Conservation (phyloP, 257 asterid genomes). For the Nicotiana attenuata region DNA sequence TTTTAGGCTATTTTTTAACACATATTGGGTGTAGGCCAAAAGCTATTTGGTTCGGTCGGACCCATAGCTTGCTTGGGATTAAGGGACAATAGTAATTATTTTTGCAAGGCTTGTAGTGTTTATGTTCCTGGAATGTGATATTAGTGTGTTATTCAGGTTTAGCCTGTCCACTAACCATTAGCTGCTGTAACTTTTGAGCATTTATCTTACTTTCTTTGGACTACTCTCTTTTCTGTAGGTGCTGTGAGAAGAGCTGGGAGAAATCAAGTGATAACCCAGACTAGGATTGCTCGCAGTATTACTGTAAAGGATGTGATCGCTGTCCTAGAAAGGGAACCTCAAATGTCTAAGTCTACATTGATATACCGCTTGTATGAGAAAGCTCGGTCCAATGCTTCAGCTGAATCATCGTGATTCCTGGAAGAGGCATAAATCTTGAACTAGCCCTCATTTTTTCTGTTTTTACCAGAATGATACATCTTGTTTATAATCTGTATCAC, state of each 20-base stretch:
- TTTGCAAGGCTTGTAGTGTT: neutral
- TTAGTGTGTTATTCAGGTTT: neutral
- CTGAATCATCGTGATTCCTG: constrained; percentile 22
- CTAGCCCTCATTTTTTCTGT: neutral
- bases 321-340: constrained; percentile 90
- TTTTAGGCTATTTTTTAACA: too few relatives aligned
- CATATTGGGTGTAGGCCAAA: too few relatives aligned
- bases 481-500: neutral
- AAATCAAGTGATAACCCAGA: constrained; percentile 46
- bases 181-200: neutral
- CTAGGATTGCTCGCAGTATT: constrained; percentile 49
- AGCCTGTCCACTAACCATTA: neutral
- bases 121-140: neutral
- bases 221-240: constrained; percentile 27
- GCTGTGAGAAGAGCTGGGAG: constrained; percentile 52
- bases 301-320: constrained; percentile 80
- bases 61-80: neutral
- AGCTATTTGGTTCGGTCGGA: too few relatives aligned
- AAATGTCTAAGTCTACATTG: constrained; percentile 68
- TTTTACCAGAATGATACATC: neutral
- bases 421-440: neutral
- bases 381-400: constrained; percentile 29
- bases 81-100: neutral
- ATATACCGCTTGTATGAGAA: constrained; percentile 60
- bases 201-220: neutral